Evolutionary conservation across 2,329 filamentous ascomycete species (phyloP).

Genomic region (Alternaria sp.): DNA sequence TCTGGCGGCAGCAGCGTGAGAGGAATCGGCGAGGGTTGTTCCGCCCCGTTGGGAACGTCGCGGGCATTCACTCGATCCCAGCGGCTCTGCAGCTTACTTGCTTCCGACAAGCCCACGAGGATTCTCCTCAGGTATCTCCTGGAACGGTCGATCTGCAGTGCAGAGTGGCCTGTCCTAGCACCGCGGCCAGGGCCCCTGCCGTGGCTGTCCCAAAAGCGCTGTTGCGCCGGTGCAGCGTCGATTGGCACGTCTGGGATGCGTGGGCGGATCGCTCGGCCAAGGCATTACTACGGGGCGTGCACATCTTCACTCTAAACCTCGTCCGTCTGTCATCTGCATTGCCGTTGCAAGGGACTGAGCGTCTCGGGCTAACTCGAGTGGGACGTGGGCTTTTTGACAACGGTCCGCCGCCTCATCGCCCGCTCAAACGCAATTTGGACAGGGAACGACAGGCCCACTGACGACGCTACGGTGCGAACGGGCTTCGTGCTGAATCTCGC

Average conservation of each 20-base stretch:
- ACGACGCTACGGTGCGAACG: slow-evolving; percentile 42
- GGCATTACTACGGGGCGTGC: slow-evolving; percentile 42
- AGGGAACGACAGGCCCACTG: slow-evolving; percentile 40
- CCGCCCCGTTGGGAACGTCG: slow-evolving; percentile 23
- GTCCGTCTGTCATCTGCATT: slow-evolving; percentile 48
- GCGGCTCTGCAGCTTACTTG: slow-evolving; percentile 27
- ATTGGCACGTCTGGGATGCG: slow-evolving; percentile 45
- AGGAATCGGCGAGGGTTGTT: slow-evolving; percentile 23
- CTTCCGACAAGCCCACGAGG: slow-evolving; percentile 30
- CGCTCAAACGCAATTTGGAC: slow-evolving; percentile 46
- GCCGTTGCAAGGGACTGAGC: slow-evolving; percentile 48
- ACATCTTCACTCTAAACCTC: slow-evolving; percentile 39
- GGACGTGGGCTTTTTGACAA: slow-evolving; percentile 44
- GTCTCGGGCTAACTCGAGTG: slow-evolving; percentile 35
- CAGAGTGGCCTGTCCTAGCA: slow-evolving; percentile 50
- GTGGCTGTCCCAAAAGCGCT: slow-evolving; percentile 46
- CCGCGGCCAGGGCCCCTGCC: slow-evolving; percentile 28
- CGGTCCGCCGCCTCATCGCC: slow-evolving; percentile 47
- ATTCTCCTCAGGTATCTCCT: slow-evolving; percentile 32
- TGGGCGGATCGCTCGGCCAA: slow-evolving; percentile 47
- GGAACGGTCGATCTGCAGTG: slow-evolving; percentile 50
- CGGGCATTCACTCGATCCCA: slow-evolving; percentile 11
- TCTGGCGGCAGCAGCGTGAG: slow-evolving; percentile 17
- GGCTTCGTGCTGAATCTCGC: slow-evolving; percentile 46
- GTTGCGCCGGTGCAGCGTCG: slow-evolving; percentile 47